Percentiles rank a stretch among this genome's conserved stretches.
These are phyloP conservation scores for Penicillium malachiteum DNA, from an alignment of 495 filamentous ascomycete genomes.

Conservation along the genomic window DNA sequence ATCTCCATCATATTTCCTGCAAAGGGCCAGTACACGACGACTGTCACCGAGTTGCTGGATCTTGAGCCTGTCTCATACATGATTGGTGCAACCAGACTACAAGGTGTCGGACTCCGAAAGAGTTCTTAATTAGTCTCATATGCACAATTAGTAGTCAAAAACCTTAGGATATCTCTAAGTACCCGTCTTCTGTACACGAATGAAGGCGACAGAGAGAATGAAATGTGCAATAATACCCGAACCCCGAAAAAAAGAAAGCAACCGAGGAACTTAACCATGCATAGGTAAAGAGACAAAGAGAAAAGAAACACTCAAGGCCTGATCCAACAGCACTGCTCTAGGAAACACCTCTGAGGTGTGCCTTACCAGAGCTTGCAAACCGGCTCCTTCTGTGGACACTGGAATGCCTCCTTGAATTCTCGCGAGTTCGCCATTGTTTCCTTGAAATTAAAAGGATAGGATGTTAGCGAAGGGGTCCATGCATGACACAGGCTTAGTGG, in stretches of 20 bases:
- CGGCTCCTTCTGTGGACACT: constrained; percentile 62
- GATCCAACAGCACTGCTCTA: background rate
- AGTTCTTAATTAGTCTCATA: background rate
- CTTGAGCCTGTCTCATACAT: background rate
- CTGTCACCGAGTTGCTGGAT: background rate
- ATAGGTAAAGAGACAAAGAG: too few species aligned
- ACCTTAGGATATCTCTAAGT: too few species aligned
- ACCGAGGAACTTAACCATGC: too few species aligned
- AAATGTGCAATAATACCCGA: too few species aligned
- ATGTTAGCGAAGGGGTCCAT: background rate
- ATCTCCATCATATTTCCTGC: background rate
- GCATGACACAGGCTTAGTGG: background rate
- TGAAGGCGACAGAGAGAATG: too few species aligned
- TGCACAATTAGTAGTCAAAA: background rate
- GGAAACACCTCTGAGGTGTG: background rate
- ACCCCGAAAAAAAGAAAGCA: too few species aligned
- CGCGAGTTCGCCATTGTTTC: constrained; percentile 66
- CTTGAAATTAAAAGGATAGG: constrained; percentile 16
- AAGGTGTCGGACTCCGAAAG: background rate
- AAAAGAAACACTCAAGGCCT: too few species aligned
- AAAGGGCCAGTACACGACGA: too few species aligned
- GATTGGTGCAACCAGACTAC: background rate
- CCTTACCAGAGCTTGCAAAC: constrained; percentile 68
- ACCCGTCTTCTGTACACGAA: too few species aligned
- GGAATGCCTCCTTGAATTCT: constrained; percentile 66